Conservation (phyloP, 2,329 filamentous ascomycete genomes). For the Lecanicillium sp. region DNA sequence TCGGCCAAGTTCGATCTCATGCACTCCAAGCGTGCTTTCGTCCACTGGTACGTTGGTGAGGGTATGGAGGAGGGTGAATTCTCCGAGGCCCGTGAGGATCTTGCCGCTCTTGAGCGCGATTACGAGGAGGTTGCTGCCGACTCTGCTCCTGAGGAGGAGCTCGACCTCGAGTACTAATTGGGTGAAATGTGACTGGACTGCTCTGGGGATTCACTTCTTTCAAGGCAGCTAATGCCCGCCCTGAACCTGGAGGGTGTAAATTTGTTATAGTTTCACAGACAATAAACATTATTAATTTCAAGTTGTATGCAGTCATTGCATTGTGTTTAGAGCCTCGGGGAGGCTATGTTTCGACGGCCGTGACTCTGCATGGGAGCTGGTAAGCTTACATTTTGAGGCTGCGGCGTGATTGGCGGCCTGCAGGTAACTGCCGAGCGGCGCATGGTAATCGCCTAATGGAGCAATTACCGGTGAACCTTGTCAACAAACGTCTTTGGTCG, state of each 20-base stretch:
- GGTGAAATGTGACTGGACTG: slow-evolving; percentile 7
- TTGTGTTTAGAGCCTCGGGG: no score
- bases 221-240: slow-evolving; percentile 18
- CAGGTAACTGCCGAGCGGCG: no score
- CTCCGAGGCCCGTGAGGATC: slow-evolving; percentile 96
- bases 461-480: no score
- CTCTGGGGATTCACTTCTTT: slow-evolving; percentile 12
- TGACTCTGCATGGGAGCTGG: no score
- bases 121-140: slow-evolving; percentile 98
- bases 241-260: slow-evolving; percentile 25
- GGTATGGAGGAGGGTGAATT: slow-evolving; percentile 99
- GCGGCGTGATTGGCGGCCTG: no score
- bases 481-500: no score
- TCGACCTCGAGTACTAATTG: slow-evolving; percentile 83
- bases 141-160: slow-evolving; percentile 79
- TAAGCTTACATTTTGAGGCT: no score
- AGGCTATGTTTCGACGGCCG: no score
- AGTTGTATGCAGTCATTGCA: neutral
- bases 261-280: slow-evolving; percentile 30
- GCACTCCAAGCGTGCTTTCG: slow-evolving; percentile 99
- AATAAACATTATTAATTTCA: slow-evolving; percentile 10
- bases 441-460: no score
- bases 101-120: slow-evolving; percentile 94
- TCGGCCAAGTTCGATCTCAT: slow-evolving; percentile 99
- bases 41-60: slow-evolving; percentile 99